phyloP scores from a whole-genome alignment of 2,329 filamentous ascomycete species.

The Emergomyces orientalis region DNA sequence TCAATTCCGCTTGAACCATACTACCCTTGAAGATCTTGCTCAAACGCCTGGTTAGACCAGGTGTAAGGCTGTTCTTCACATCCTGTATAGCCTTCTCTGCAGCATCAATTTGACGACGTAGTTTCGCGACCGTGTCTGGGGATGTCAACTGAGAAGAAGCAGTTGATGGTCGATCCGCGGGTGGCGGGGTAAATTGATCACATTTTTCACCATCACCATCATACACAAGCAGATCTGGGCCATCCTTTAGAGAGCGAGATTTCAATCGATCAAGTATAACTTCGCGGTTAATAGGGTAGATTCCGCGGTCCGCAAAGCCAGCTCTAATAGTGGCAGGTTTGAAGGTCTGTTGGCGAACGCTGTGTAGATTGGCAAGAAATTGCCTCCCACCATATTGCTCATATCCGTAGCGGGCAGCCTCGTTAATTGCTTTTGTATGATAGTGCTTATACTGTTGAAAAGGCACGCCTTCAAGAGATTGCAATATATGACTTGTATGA shows the following conservation, averaged over 20 bases:
- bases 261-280: neutral
- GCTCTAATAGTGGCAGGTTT: neutral
- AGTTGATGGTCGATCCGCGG: too few species aligned
- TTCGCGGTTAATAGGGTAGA: neutral
- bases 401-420: neutral
- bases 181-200: too few species aligned
- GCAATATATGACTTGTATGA: neutral
- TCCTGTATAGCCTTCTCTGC: too few species aligned
- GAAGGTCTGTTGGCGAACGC: neutral
- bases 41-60: too few species aligned
- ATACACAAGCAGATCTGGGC: neutral
- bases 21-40: too few species aligned
- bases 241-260: neutral
- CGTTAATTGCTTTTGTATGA: neutral
- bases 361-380: neutral
- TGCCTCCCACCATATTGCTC: neutral
- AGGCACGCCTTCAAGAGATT: neutral
- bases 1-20: too few species aligned
- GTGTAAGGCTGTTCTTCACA: neutral
- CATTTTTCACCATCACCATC: neutral
- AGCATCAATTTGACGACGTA: too few species aligned
- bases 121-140: too few species aligned
- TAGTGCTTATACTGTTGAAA: neutral
- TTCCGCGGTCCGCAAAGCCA: neutral
- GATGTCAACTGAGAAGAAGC: too few species aligned